These are phyloP conservation scores for Streptanthus diversifolius DNA, from an alignment of 345 rosid genomes.

Conservation along the genomic window DNA sequence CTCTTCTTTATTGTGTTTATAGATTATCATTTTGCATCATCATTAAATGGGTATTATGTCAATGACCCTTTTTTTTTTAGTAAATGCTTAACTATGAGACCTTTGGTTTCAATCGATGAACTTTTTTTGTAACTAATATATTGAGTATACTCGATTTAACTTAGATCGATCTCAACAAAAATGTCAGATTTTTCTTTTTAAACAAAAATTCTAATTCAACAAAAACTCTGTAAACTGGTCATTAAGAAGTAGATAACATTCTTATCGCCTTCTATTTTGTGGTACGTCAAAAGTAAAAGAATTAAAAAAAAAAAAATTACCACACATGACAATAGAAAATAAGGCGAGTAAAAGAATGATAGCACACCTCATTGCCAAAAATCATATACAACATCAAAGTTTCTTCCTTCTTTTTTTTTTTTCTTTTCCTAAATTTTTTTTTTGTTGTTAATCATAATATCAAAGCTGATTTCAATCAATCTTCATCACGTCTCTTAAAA, in stretches of 20 bases:
- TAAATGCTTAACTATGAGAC: neutral
- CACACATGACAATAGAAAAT: slow-evolving; percentile 24
- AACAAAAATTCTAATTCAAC: neutral
- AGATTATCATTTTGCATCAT: slow-evolving; percentile 13
- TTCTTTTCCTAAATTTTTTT: no score
- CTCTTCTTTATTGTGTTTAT: neutral
- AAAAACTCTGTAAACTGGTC: neutral
- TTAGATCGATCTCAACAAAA: no score
- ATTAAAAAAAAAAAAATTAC: neutral
- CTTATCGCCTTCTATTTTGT: slow-evolving; percentile 1
- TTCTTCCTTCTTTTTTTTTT: neutral
- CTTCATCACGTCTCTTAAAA: slow-evolving; percentile 18
- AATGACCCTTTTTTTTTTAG: neutral
- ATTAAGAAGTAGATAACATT: neutral
- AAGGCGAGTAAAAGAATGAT: slow-evolving; percentile 30
- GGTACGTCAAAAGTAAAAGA: slow-evolving; percentile 6
- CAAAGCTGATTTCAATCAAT: slow-evolving; percentile 19
- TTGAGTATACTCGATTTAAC: no score
- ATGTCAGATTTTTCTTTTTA: no score
- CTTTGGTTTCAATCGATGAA: neutral
- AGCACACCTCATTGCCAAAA: slow-evolving; percentile 33
- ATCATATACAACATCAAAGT: slow-evolving; percentile 36
- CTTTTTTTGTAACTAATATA: no score
- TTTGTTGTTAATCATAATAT: neutral
- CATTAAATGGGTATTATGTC: neutral